Conservation (phyloP, 768 basidiomycete genomes). For the Mycena metata region DNA sequence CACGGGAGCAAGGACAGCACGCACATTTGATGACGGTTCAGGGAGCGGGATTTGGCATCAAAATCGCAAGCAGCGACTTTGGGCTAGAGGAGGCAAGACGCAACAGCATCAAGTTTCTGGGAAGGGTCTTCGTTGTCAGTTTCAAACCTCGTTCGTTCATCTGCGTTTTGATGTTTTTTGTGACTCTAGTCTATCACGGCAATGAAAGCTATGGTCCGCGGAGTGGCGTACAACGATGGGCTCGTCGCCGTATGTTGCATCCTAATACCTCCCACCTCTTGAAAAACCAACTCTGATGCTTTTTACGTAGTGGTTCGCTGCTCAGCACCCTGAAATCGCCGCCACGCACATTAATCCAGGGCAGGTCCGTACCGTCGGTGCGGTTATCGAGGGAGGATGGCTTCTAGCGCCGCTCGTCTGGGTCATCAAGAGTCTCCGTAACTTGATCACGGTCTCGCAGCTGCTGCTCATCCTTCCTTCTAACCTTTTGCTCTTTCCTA, state of each 20-base stretch:
- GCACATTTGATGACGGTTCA: too few relatives aligned
- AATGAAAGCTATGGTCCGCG: not conserved
- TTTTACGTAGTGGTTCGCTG: slow-evolving; percentile 41
- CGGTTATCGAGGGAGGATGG: not conserved
- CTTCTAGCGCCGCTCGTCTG: not conserved
- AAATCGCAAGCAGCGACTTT: too few relatives aligned
- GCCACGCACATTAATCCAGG: slow-evolving; percentile 44
- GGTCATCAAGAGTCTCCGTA: not conserved
- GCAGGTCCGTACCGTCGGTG: slow-evolving; percentile 34
- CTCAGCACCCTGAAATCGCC: slow-evolving; percentile 34
- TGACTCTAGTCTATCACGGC: not conserved
- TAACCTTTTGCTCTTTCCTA: too few relatives aligned
- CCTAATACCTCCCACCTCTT: too few relatives aligned
- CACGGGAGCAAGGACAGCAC: too few relatives aligned
- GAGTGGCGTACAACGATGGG: slow-evolving; percentile 6
- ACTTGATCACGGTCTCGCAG: not conserved
- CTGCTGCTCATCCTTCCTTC: too few relatives aligned
- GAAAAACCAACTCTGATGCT: too few relatives aligned
- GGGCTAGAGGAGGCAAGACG: not conserved
- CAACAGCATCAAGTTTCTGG: not conserved
- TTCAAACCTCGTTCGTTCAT: too few relatives aligned
- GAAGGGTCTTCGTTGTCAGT: not conserved
- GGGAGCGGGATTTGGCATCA: too few relatives aligned
- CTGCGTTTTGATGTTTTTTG: too few relatives aligned
- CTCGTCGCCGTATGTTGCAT: slow-evolving; percentile 13